Evolutionary conservation across 495 filamentous ascomycete genomes (phyloP).

Genomic region (Hyaloscypha variabilis): DNA sequence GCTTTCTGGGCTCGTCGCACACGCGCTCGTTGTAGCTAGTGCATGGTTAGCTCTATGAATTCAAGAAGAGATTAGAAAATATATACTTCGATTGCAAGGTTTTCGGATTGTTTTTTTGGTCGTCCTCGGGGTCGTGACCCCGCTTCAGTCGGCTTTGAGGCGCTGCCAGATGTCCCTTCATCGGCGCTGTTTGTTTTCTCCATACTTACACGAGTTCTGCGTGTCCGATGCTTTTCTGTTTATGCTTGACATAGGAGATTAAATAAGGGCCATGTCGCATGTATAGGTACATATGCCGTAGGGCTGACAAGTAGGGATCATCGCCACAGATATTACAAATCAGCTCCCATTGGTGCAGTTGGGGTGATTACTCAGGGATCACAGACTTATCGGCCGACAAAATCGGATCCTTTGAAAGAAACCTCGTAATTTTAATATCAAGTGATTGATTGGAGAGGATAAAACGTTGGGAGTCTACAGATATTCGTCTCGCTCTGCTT

Average conservation of each 20-base stretch:
- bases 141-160: not conserved
- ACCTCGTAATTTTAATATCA: too few species aligned
- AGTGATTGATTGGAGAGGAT: too few species aligned
- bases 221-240: not conserved
- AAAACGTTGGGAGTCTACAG: too few species aligned
- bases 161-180: not conserved
- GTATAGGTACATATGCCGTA: too few species aligned
- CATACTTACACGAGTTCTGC: not conserved
- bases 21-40: conserved; percentile 4
- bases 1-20: conserved; percentile 12
- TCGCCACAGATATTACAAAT: too few species aligned
- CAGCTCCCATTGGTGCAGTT: too few species aligned
- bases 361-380: too few species aligned
- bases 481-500: too few species aligned
- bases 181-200: not conserved
- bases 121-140: not conserved
- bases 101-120: not conserved
- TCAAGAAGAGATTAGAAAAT: not conserved
- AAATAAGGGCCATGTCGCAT: too few species aligned
- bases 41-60: not conserved
- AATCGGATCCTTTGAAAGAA: too few species aligned
- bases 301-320: too few species aligned
- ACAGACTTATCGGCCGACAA: too few species aligned
- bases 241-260: not conserved
- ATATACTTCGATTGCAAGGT: not conserved